Evolutionary conservation across 495 filamentous ascomycete genomes (phyloP), one percentile per base, ranked within the genome.

Genomic region (Aspergillus ellipticus): DNA sequence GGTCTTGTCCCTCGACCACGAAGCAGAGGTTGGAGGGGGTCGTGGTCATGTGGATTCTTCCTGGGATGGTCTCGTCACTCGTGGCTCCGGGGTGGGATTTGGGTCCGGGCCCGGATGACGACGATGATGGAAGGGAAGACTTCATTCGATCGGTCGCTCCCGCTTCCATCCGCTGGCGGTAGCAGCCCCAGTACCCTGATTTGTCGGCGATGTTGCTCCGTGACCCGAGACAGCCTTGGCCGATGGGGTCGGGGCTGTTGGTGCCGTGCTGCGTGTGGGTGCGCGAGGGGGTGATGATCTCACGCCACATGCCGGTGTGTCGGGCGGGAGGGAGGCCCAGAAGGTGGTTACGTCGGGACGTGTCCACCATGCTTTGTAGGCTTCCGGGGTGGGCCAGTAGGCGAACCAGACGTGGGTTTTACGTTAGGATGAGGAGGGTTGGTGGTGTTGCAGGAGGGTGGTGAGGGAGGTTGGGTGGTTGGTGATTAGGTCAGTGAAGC

Each of bases 121-220:
- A 31, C 28, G 28, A 10, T 31, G 28, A 10, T 31, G 28, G 10
- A 31, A 10, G n/a, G n/a, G n/a, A n/a, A 13, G 15, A 11, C 7
- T 33, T 33, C 24, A 51, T 47, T 2, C 8, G 35, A 19, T 61
- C 59, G 1, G n/a, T 20, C 22, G 47, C 21, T 16, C 24, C 50
- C 8, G 58, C 57, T 0, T 46, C 41, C 37, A 67, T 60, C 22
- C 66, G 53, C 10, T 62, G 42, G 11, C 62, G 62, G 54, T 67
- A 65, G 33, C 62, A 64, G 4, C 65, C 62, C 66, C 66, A 70
- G 48, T 67, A 67, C n/a, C 66, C 66, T 9, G 48, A 42, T 20
- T 67, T 64, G 11, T 63, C 46, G 2, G 28, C 55, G 16, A 59
- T 45, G 0, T 54, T 45, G 4, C 54, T 51, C 22, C 53, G 49